Evolutionary conservation across 495 filamentous ascomycete genomes (phyloP), one percentile per base, ranked within the genome.

Genomic region (Hypoxylon lienhwacheense): DNA sequence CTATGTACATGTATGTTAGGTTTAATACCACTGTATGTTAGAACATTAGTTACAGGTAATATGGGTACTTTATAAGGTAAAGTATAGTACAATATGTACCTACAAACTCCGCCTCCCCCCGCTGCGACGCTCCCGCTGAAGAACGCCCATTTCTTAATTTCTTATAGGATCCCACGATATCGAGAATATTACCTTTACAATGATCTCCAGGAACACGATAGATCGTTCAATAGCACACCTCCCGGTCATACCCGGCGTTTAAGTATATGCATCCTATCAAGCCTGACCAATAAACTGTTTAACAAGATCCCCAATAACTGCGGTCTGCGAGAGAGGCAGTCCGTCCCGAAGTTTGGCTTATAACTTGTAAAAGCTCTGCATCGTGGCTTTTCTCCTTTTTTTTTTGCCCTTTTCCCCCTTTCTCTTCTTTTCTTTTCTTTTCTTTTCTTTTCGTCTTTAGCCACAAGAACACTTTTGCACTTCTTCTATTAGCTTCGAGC

Each of bases 81-180:
- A n/a, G n/a, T n/a, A n/a, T n/a, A n/a, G n/a, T n/a, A n/a, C n/a
- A n/a, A n/a, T n/a, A n/a, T n/a, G n/a, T n/a, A n/a, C n/a, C n/a
- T n/a, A n/a, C n/a, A n/a, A n/a, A n/a, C n/a, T n/a, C n/a, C n/a
- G n/a, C n/a, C n/a, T n/a, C 32, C 41, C 33, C 29, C 17, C 29
- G n/a, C n/a, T n/a, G n/a, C n/a, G n/a, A 19, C 21, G 29, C 49
- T 29, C 28, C 41, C 46, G 22, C 28, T 44, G 26, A 44, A 48
- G 44, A 60, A 61, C 55, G 48, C 48, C 47, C 47, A 43, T 46
- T 41, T 41, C 47, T 28, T n/a, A n/a, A n/a, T n/a, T 29, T 46
- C 22, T 32, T 24, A 12, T n/a, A 35, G 14, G 24, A 45, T 59
- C 42, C 48, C 48, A 31, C 48, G 31, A 39, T 48, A 28, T 48